phyloP scores from a whole-genome alignment of 306 rosid species.

The Abrus precatorius region DNA sequence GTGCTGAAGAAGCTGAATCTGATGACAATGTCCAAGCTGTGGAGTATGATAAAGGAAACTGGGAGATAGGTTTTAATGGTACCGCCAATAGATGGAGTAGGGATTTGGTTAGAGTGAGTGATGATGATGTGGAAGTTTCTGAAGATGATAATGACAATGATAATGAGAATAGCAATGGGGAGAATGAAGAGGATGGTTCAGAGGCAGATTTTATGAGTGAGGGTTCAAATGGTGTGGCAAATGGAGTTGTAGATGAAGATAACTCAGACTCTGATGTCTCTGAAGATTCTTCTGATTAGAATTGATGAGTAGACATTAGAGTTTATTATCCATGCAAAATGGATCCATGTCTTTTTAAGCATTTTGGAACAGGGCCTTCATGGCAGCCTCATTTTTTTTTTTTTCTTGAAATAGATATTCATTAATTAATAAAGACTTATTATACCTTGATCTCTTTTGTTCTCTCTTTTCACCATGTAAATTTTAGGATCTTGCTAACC shows the following conservation, averaged over 20 bases:
- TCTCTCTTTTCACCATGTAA: background rate
- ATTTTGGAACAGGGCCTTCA: constrained; percentile 38
- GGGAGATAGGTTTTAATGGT: constrained; percentile 81
- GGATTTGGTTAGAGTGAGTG: constrained; percentile 66
- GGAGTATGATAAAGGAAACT: constrained; percentile 80
- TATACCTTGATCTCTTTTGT: constrained; percentile 3
- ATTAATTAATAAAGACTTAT: constrained; percentile 45
- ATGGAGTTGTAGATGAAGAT: constrained; percentile 65
- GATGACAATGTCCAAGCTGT: constrained; percentile 79
- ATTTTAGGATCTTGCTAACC: too few relatives aligned
- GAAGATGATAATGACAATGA: constrained; percentile 64
- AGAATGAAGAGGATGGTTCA: constrained; percentile 70
- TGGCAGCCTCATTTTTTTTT: constrained; percentile 10
- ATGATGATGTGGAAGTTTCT: constrained; percentile 78
- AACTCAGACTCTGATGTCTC: constrained; percentile 76
- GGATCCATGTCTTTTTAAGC: constrained; percentile 49
- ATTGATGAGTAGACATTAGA: background rate
- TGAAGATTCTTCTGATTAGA: constrained; percentile 81
- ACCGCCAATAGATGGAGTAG: constrained; percentile 74
- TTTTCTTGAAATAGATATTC: constrained; percentile 41
- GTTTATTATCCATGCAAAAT: constrained; percentile 43
- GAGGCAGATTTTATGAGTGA: constrained; percentile 79
- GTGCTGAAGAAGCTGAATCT: constrained; percentile 70
- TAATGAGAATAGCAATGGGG: constrained; percentile 33
- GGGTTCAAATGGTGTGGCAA: constrained; percentile 69